Conservation (phyloP, 2,329 filamentous ascomycete species). For the Coniochaeta ligniaria region DNA sequence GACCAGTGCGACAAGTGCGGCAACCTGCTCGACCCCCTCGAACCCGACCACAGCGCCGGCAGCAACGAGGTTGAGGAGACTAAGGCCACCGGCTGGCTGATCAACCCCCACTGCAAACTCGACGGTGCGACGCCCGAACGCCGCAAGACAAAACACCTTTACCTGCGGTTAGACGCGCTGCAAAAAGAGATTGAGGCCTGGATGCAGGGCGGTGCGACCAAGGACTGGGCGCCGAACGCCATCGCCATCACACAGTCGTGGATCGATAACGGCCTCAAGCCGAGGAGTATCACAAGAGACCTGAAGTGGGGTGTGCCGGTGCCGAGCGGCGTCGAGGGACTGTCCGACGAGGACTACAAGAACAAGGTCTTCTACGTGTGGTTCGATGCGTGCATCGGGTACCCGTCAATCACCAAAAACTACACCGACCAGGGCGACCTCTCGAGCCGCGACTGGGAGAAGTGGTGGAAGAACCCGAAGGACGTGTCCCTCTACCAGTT, state of each 20-base stretch:
- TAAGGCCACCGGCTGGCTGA: slow-evolving; percentile 39
- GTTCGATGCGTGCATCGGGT: slow-evolving; percentile 74
- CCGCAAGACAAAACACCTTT: slow-evolving; percentile 82
- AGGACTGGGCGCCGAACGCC: slow-evolving; percentile 72
- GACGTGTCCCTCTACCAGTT: slow-evolving; percentile 89
- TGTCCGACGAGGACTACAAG: slow-evolving; percentile 47
- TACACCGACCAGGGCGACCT: slow-evolving; percentile 57
- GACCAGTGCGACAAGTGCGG: slow-evolving; percentile 58
- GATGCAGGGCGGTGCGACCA: slow-evolving; percentile 60
- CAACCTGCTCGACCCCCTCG: slow-evolving; percentile 62
- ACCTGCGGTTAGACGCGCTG: slow-evolving; percentile 78
- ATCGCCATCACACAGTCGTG: slow-evolving; percentile 71
- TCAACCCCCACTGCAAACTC: slow-evolving; percentile 86
- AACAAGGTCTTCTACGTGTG: slow-evolving; percentile 75
- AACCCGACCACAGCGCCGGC: slow-evolving; percentile 31
- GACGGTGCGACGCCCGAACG: slow-evolving; percentile 75
- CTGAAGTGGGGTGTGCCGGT: slow-evolving; percentile 76
- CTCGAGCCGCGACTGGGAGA: slow-evolving; percentile 66
- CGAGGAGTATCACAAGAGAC: slow-evolving; percentile 85
- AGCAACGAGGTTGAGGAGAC: slow-evolving; percentile 25
- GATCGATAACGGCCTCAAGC: slow-evolving; percentile 77
- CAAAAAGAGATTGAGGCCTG: slow-evolving; percentile 71
- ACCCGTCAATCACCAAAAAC: slow-evolving; percentile 88
- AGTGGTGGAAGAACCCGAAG: slow-evolving; percentile 90
- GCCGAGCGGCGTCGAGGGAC: slow-evolving; percentile 35